Base-by-base conservation (phyloP, 2,329 filamentous ascomycete species). In the Celoporthe dispersa region DNA sequence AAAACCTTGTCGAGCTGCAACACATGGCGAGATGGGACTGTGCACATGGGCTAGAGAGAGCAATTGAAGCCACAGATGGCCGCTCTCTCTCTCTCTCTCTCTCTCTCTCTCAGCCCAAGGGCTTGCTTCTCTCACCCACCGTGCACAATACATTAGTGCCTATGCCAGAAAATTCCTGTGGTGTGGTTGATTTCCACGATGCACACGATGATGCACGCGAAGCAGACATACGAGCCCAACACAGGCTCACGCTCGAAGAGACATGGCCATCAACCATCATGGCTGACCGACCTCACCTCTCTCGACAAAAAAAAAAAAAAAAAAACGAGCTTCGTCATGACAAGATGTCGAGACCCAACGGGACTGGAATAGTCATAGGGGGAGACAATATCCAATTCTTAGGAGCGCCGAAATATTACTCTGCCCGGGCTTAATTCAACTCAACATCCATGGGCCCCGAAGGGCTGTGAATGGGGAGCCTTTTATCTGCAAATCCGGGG, bases 331-430 rank as follows among this genome's bases (percentile, higher is more conserved):
- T 53, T 12, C 19, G 22, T 31, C 14, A 22, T 31, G 35, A 5
- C 66, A 61, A 70, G 75, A 86, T 88, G 86, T 88, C 84, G 86
- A 84, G 80, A 84, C 86, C 87, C 85, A 88, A 89, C 87, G 87
- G 87, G 86, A 89, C 60, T 84, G 85, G 86, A 83, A 83, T 82
- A 85, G 76, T 81, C 79, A 87, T 81, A 60, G 55, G 70, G 61
- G 75, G 77, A 79, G 81, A 84, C 84, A 86, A 82, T 86, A 84
- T 81, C 84, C 86, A 88, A 88, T 89, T 89, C 87, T 89, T 88
- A 81, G 80, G 88, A 88, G 86, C 86, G 82, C 84, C 87, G 84
- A 77, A 80, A 63, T 63, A 84, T 84, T 78, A 72, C 79, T 89
- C 84, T 89, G 79, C 87, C 87, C 86, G 82, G 84, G 77, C 82